Evolutionary conservation across 2,329 filamentous ascomycete species (phyloP).

Genomic region (Talaromyces sp.): DNA sequence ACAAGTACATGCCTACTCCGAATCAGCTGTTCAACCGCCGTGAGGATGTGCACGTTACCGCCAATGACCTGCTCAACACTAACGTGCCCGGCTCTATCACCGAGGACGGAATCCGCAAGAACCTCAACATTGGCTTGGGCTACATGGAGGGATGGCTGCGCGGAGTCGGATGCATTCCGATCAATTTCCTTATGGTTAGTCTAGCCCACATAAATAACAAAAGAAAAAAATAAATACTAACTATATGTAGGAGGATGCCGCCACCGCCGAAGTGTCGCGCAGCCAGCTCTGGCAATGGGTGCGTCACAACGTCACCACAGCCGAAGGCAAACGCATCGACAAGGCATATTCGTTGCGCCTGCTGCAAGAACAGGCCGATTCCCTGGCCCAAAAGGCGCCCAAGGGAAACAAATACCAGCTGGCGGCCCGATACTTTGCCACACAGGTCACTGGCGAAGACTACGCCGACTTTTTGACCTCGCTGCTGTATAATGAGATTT

Average conservation of each 20-base stretch:
- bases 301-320: slow-evolving; percentile 65
- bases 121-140: slow-evolving; percentile 89
- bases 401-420: slow-evolving; percentile 89
- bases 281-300: slow-evolving; percentile 97
- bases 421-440: slow-evolving; percentile 85
- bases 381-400: slow-evolving; percentile 66
- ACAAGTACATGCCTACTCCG: slow-evolving; percentile 96
- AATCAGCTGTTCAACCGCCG: slow-evolving; percentile 91
- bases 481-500: slow-evolving; percentile 27
- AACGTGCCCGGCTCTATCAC: slow-evolving; percentile 90
- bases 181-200: slow-evolving; percentile 85
- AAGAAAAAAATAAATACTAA: background rate
- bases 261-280: slow-evolving; percentile 91
- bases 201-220: background rate
- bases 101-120: slow-evolving; percentile 94
- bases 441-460: slow-evolving; percentile 93
- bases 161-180: slow-evolving; percentile 90
- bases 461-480: slow-evolving; percentile 87
- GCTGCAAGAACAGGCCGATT: slow-evolving; percentile 76
- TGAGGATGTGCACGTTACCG: slow-evolving; percentile 79
- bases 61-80: slow-evolving; percentile 94
- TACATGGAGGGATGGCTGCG: slow-evolving; percentile 99
- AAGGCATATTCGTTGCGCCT: slow-evolving; percentile 85
- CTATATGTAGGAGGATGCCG: slow-evolving; percentile 67
- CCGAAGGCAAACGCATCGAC: slow-evolving; percentile 86